These are phyloP conservation scores for Pezicula carpinea DNA, from an alignment of 2,329 filamentous ascomycete genomes.

Conservation along the genomic window DNA sequence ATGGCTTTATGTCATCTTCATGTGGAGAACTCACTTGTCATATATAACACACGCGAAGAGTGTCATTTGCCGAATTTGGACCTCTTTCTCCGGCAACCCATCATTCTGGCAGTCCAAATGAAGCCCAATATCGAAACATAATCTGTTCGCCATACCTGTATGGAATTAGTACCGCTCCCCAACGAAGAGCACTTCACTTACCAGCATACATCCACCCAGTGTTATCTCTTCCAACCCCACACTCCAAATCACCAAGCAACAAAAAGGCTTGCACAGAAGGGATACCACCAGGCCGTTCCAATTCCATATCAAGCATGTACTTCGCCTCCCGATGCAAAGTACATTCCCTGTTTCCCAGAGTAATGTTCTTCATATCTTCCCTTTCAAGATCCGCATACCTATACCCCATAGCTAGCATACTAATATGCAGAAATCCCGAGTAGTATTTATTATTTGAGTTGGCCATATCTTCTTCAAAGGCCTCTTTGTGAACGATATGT, in stretches of 20 bases:
- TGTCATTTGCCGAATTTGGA: slow-evolving; percentile 44
- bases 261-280: slow-evolving; percentile 48
- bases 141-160: slow-evolving; percentile 36
- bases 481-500: slow-evolving; percentile 43
- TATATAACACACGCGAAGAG: slow-evolving; percentile 48
- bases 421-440: slow-evolving; percentile 46
- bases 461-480: slow-evolving; percentile 44
- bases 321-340: slow-evolving; percentile 49
- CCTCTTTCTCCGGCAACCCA: slow-evolving; percentile 41
- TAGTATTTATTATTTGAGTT: slow-evolving; percentile 44
- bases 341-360: slow-evolving; percentile 43
- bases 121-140: slow-evolving; percentile 44
- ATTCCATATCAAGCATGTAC: slow-evolving; percentile 47
- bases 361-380: slow-evolving; percentile 43
- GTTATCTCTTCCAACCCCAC: slow-evolving; percentile 48
- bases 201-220: slow-evolving; percentile 51
- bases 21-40: slow-evolving; percentile 35
- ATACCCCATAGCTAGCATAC: slow-evolving; percentile 47
- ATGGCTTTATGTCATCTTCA: background rate
- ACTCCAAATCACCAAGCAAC: slow-evolving; percentile 48
- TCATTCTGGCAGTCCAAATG: slow-evolving; percentile 40
- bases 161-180: background rate
- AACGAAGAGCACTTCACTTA: slow-evolving; percentile 22
- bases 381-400: slow-evolving; percentile 44
- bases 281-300: slow-evolving; percentile 47